A percentile compares a stretch with the other conserved stretches of the same genome.
phyloP scores from a whole-genome alignment of 805 yeast species.

The Brettanomyces bruxellensis region DNA sequence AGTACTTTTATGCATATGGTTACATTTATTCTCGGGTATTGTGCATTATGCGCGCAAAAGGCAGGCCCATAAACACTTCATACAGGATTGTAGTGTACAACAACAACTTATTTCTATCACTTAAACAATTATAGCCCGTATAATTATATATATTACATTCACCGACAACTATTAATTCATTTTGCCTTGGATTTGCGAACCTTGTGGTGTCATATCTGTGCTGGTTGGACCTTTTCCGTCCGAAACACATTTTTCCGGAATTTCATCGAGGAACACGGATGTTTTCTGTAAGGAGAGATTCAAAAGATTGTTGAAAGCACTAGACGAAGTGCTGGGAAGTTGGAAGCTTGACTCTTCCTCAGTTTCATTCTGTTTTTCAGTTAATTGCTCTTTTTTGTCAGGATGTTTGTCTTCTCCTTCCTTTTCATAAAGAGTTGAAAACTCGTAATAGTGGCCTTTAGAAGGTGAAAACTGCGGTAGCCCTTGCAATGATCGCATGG shows the following conservation, averaged over 20 bases:
- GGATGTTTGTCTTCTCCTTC: not conserved
- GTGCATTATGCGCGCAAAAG: too few species aligned
- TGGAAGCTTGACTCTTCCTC: slow-evolving; percentile 1
- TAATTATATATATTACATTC: too few species aligned
- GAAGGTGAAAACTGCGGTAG: slow-evolving; percentile 51
- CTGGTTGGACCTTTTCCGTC: not conserved
- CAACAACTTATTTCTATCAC: too few species aligned
- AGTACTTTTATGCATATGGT: too few species aligned
- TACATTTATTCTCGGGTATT: too few species aligned
- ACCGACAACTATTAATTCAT: too few species aligned
- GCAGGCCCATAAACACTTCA: too few species aligned
- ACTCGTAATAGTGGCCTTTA: slow-evolving; percentile 43
- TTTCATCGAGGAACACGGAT: slow-evolving; percentile 16
- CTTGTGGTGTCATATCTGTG: too few species aligned
- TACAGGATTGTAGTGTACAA: too few species aligned
- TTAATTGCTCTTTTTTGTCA: not conserved
- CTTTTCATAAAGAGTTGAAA: not conserved
- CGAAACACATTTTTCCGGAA: slow-evolving; percentile 14
- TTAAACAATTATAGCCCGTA: too few species aligned
- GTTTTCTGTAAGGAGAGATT: slow-evolving; percentile 20
- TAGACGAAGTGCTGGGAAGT: slow-evolving; percentile 17
- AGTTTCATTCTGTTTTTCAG: not conserved
- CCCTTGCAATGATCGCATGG: slow-evolving; percentile 36
- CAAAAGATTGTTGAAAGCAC: slow-evolving; percentile 21
- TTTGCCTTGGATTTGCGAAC: too few species aligned